Evolutionary conservation across 169 alveolate genomes (phyloP), one percentile per base, ranked within the genome.

Genomic region (Cardiosporidium cionae): DNA sequence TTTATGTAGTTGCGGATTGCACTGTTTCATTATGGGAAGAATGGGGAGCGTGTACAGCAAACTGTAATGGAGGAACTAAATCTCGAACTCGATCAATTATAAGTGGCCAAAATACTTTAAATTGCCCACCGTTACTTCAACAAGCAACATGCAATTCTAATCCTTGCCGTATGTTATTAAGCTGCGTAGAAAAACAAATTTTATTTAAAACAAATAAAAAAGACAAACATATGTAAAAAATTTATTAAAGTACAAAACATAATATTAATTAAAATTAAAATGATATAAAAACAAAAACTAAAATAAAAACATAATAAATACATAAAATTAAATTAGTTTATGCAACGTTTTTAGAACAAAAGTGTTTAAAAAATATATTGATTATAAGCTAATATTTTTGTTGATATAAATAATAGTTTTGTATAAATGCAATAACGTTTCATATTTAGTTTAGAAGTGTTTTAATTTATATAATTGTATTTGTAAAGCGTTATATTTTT

Each of bases 1-100:
- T 25, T 80, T 84, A n/a, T 72, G 82, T 65, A 80, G 78, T 65
- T 78, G 84, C n/a, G 84, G 84, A 76, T 69, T 83, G 88, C 53
- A 76, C 37, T 62, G 54, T 83, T 53, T 77, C 84, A 29, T 79
- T 72, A 34, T 83, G 89, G 89, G 23, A 72, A 2, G 86, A 76
- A n/a, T 83, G 89, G 89, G 74, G 72, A 36, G 72, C 31, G 2
- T 83, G 89, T 76, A 70, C 84, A 54, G 75, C 69, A 23, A 68
- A 79, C 0, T 83, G 89, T 58, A 86, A 79, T 5, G 83, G 85
- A 5, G 89, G 89, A 37, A 70, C 72, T 32, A 79, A 83, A 33
- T 79, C 79, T 1, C 66, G 86, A 44, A 79, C 82, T 22, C 62
- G 86, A 2, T 72, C 67, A 25, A 68, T 83, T 22, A 7, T 22